Conservation (phyloP, 306 rosid genomes). For the Cucurbita moschata region DNA sequence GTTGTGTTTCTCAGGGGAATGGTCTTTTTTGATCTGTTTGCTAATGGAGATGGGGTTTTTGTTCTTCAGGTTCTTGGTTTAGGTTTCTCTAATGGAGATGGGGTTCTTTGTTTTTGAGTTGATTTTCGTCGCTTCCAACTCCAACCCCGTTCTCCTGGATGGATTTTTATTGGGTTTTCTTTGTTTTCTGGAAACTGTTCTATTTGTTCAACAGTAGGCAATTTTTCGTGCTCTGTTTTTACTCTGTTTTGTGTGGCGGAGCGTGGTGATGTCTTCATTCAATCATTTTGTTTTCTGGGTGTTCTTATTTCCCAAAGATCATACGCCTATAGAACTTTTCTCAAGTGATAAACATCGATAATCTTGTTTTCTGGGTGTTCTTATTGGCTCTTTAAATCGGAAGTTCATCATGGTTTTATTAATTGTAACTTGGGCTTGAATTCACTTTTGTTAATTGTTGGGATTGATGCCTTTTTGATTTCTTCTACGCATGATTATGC, state of each 20-base stretch:
- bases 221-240: conserved; percentile 1
- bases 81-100: background rate
- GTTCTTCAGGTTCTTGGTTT: background rate
- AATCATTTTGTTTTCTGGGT: background rate
- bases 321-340: background rate
- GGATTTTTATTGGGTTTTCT: background rate
- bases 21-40: conserved; percentile 8
- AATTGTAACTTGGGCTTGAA: background rate
- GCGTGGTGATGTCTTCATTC: background rate
- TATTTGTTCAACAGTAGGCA: background rate
- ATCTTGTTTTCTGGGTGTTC: background rate
- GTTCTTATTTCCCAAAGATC: background rate
- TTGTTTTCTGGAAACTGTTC: background rate
- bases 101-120: background rate
- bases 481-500: background rate
- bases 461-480: background rate
- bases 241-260: background rate
- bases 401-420: background rate
- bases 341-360: background rate
- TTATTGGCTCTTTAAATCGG: background rate
- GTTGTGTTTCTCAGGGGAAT: background rate
- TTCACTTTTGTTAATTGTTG: background rate
- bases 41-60: background rate
- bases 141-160: background rate
- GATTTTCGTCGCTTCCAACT: background rate